Base-by-base conservation (phyloP, 1,139 yeast species). In the Debaryomyces coudertii region DNA sequence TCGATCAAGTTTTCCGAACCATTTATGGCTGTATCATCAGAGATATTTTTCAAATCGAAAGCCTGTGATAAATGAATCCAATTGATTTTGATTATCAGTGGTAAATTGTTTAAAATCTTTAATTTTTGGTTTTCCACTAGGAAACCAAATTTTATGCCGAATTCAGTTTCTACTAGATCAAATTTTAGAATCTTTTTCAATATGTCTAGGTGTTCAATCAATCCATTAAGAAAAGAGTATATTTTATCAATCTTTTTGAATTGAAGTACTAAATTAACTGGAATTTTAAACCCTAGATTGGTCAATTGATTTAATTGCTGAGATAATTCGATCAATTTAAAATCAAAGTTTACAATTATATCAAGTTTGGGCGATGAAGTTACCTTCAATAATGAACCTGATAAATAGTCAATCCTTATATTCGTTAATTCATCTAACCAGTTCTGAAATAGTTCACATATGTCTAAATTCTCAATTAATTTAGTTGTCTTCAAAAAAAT, bases 1-100 rank as follows among this genome's bases (percentile, higher is more conserved):
- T 80, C 84, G 2, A 65, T 57, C 20, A 65, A 53, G 27, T 59
- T 58, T n/a, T 60, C 63, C 3, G 42, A 31, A 25, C 56, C 56
- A 31, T 43, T 42, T n/a, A 42, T 27, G 11, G 34, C 12, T 3
- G 43, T 22, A 4, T 57, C 51, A 40, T 46, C 40, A 34, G 51
- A 46, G 2, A 60, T 42, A 15, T 51, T 47, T 29, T 57, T 58
- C 33, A 74, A 55, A 40, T 83, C 87, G 38, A 74, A 63, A 0
- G 82, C 83, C 48, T 76, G 79, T 0, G 77, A 64, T 15, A 86
- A 60, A 9, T 76, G 68, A 5, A 71, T 74, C 96, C 96, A 87
- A 22, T 71, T 68, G 2, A 81, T 58, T 1, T 61, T 52, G 15
- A 66, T 46, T 2, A 80, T 68, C 0, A 58, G 55, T 15, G 52